Conservation (phyloP, 495 filamentous ascomycete species). For the Hypoxylon trugodes region DNA sequence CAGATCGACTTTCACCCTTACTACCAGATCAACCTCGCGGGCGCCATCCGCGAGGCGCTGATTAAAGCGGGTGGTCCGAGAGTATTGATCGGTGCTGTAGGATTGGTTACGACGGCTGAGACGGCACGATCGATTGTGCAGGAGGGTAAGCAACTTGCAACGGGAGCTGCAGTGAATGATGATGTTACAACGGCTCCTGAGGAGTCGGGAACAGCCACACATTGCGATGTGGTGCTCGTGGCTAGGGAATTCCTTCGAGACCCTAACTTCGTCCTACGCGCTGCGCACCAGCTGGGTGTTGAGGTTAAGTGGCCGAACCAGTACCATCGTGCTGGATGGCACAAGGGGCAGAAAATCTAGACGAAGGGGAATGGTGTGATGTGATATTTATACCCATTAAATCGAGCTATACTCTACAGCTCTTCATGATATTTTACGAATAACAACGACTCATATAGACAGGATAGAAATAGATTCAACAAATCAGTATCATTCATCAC, state of each 20-base stretch:
- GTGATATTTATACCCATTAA: background rate
- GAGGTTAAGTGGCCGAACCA: constrained; percentile 64
- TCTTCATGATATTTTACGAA: background rate
- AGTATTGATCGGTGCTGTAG: constrained; percentile 75
- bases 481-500: background rate
- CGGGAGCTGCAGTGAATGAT: constrained; percentile 35
- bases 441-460: background rate
- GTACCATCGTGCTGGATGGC: constrained; percentile 50
- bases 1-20: constrained; percentile 62
- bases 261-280: constrained; percentile 70
- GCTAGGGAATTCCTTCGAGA: constrained; percentile 72
- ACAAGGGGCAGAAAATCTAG: constrained; percentile 40
- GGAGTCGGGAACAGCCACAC: constrained; percentile 53
- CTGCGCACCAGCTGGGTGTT: constrained; percentile 67
- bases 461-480: background rate
- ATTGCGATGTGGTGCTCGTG: constrained; percentile 70
- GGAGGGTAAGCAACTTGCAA: constrained; percentile 42
- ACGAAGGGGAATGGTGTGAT: background rate
- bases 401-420: background rate
- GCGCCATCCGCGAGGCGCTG: constrained; percentile 64
- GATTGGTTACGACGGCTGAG: constrained; percentile 70
- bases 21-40: constrained; percentile 73
- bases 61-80: constrained; percentile 61
- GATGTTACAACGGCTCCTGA: constrained; percentile 53
- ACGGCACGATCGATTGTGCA: constrained; percentile 67